Evolutionary conservation across 805 yeast genomes (phyloP), one percentile per base, ranked within the genome.

Genomic region (Ogataea populi-albae): DNA sequence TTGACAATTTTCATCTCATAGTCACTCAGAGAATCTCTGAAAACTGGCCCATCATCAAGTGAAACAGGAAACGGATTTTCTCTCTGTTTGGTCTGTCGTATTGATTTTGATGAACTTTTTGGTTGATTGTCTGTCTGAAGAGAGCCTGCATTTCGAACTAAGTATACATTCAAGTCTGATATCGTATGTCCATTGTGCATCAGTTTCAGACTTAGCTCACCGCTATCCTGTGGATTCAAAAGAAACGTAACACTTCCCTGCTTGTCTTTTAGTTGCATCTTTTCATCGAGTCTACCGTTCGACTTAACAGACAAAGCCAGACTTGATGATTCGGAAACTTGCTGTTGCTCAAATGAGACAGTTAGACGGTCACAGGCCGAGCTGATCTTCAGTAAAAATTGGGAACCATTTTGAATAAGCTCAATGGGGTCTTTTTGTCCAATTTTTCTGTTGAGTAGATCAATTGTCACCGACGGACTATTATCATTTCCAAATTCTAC

Each of bases 31-130:
- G 60, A 40, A 16, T 52, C 57, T 34, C 66, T 43, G 26, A 61
- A 58, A 4, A 46, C 38, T 1, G 66, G 66, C 4, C 65, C 73
- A 55, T 69, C 68, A 40, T 64, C 49, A 59, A 56, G 38, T 0
- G 60, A 49, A 8, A 58, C 38, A 1, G 57, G 58, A 24, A 49
- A 58, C 10, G 59, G 60, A 26, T 48, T 49, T 16, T 17, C 21
- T 4, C 12, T 17, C 24, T 3, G 22, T 12, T 12, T 35, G 18
- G 11, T 11, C 10, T n/a, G 8, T 24, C 10, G 27, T 16, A n/a
- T 27, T 23, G 23, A 12, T 15, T 7, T 26, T 9, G 12, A 24
- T 23, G 3, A 29, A 17, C 15, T 12, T 29, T 17, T 11, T 18
- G 8, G 21, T 27, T 29, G 23, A n/a, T 40, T 30, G 15, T 40